These are phyloP conservation scores for Suhomyces kunorum DNA, from an alignment of 1,139 yeast species.

Conservation along the genomic window DNA sequence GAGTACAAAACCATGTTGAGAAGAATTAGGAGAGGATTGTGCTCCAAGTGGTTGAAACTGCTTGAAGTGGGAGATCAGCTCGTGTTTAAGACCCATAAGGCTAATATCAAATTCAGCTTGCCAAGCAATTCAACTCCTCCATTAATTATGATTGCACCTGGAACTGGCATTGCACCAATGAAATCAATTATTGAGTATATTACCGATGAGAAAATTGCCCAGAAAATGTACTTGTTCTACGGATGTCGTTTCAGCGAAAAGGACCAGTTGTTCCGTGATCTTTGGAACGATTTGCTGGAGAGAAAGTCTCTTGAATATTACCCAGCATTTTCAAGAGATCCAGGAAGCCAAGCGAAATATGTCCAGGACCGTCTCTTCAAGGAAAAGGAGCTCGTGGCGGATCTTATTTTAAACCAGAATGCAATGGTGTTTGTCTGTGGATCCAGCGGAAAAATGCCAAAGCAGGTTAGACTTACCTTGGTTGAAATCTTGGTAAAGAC, in stretches of 20 bases:
- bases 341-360: slow-evolving; percentile 51
- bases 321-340: slow-evolving; percentile 26
- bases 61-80: slow-evolving; percentile 51
- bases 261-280: slow-evolving; percentile 66
- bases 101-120: slow-evolving; percentile 37
- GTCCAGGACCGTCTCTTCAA: slow-evolving; percentile 72
- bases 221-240: slow-evolving; percentile 55
- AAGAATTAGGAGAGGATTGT: slow-evolving; percentile 75
- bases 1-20: slow-evolving; percentile 82
- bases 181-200: slow-evolving; percentile 56
- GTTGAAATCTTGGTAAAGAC: slow-evolving; percentile 55
- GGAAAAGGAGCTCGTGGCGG: slow-evolving; percentile 48
- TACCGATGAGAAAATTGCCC: slow-evolving; percentile 18
- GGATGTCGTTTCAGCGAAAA: slow-evolving; percentile 72
- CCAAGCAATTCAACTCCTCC: slow-evolving; percentile 41
- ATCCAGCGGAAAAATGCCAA: slow-evolving; percentile 93
- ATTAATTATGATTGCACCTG: slow-evolving; percentile 77
- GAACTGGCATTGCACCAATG: slow-evolving; percentile 93
- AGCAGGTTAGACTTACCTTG: slow-evolving; percentile 78
- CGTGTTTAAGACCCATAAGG: slow-evolving; percentile 56
- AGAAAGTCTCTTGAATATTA: slow-evolving; percentile 25
- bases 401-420: slow-evolving; percentile 51
- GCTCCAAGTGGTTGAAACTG: slow-evolving; percentile 72
- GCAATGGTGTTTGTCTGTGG: slow-evolving; percentile 84
- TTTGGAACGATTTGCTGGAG: slow-evolving; percentile 42